A percentile compares a stretch with the other conserved stretches of the same genome.
phyloP scores from a whole-genome alignment of 805 yeast genomes.

The Wickerhamomyces kurtzmanii region DNA sequence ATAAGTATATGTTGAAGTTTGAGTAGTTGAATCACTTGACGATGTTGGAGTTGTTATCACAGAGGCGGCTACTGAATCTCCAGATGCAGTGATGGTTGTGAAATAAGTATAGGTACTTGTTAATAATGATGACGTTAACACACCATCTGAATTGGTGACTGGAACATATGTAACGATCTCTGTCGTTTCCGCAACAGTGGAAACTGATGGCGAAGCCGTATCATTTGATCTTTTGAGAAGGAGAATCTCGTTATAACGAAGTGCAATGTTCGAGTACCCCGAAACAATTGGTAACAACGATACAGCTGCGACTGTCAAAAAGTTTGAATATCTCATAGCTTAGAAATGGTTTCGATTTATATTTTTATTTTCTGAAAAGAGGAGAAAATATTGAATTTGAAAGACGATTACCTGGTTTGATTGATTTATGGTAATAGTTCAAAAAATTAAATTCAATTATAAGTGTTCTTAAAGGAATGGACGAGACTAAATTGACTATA shows the following conservation, averaged over 20 bases:
- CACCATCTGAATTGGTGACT: too few relatives aligned
- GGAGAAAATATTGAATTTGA: too few relatives aligned
- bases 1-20: background rate
- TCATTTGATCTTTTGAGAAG: conserved; percentile 12
- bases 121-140: too few relatives aligned
- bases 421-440: conserved; percentile 1
- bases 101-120: too few relatives aligned
- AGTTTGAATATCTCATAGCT: conserved; percentile 7
- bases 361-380: background rate
- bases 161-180: too few relatives aligned
- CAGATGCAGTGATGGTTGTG: background rate
- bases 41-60: background rate
- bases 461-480: conserved; percentile 13
- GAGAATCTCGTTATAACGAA: conserved; percentile 13
- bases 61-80: background rate
- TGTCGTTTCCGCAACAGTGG: background rate
- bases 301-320: conserved; percentile 8
- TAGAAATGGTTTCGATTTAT: background rate
- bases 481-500: conserved; percentile 19
- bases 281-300: conserved; percentile 7
- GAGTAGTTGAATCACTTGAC: background rate
- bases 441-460: background rate
- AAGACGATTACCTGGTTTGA: too few relatives aligned
- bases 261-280: conserved; percentile 14
- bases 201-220: conserved; percentile 1